These are phyloP conservation scores for Gloeostereum incarnatum DNA, from an alignment of 768 basidiomycete genomes.

Conservation along the genomic window DNA sequence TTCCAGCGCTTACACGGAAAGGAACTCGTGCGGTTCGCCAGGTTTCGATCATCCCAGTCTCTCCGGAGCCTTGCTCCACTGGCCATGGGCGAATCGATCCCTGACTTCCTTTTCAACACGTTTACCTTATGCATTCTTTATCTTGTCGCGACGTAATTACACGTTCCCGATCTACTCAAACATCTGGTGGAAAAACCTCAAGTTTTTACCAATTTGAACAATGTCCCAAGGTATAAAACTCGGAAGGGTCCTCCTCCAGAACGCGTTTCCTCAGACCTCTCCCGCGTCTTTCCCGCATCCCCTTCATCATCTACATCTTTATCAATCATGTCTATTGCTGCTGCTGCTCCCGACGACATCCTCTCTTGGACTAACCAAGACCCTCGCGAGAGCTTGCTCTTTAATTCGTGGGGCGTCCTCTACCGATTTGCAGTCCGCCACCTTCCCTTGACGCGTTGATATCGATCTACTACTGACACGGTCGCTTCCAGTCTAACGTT, in stretches of 20 bases:
- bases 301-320: constrained; percentile 9
- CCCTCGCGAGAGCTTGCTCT: constrained; percentile 74
- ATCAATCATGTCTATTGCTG: constrained; percentile 30
- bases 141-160: constrained; percentile 55
- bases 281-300: constrained; percentile 17
- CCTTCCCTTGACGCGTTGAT: constrained; percentile 10
- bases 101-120: constrained; percentile 66
- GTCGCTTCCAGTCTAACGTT: constrained; percentile 50
- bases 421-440: constrained; percentile 68
- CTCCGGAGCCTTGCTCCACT: constrained; percentile 69
- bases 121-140: constrained; percentile 59
- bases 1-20: constrained; percentile 18
- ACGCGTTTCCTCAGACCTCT: constrained; percentile 18
- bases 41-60: no score
- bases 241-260: constrained; percentile 14
- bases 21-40: no score
- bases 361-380: constrained; percentile 86
- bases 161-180: constrained; percentile 70
- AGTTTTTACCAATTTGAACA: constrained; percentile 35
- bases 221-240: constrained; percentile 48
- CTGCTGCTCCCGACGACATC: constrained; percentile 51
- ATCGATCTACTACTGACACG: constrained; percentile 16
- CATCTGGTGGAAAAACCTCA: constrained; percentile 38
- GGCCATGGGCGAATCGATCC: constrained; percentile 49
- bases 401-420: constrained; percentile 72